Evolutionary conservation across 2,329 filamentous ascomycete species (phyloP), one percentile per base, ranked within the genome.

Genomic region (Aspergillus quadricinctus): DNA sequence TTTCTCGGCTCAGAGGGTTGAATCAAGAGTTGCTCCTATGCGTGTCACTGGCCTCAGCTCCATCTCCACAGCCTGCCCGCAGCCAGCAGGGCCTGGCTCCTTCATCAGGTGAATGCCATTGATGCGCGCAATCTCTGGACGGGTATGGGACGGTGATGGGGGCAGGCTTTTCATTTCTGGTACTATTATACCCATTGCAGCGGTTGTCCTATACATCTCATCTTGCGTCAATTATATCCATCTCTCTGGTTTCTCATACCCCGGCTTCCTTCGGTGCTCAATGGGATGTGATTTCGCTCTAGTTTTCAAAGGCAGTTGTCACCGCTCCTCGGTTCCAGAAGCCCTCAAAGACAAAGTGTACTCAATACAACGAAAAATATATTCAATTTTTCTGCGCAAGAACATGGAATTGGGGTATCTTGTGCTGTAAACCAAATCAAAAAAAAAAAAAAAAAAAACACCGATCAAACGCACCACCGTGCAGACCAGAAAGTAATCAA

Each of bases 391-490:
- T 19, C n/a, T 23, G 19, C 41, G 41, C 41, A 45, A 45, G n/a
- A 45, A 45, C 41, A 45, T 45, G 41, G 19, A 45, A 45, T 45
- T 21, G 40, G 40, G 56, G 58, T 58, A 58, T 57, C 56, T 58
- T 50, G 50, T 28, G 50, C 50, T 45, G 14, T 50, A 48, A 31
- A 35, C 23, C 7, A 49, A 29, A 29, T n/a, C 4, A 31, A 40
- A 23, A n/a, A n/a, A n/a, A n/a, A n/a, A n/a, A n/a, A n/a, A n/a
- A n/a, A n/a, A n/a, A n/a, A n/a, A 37, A 56, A 49, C n/a, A 6
- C 19, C 17, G 28, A 50, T 41, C 48, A 31, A 35, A 23, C 7
- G 29, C 43, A 23, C 10, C 14, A 46, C 43, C 11, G 21, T 46
- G 23, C 43, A 46, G 21, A 25, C 23, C 41, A 14, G 17, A 5